Conservation (phyloP, 305 asterid species). For the Fraxinus greggii region DNA sequence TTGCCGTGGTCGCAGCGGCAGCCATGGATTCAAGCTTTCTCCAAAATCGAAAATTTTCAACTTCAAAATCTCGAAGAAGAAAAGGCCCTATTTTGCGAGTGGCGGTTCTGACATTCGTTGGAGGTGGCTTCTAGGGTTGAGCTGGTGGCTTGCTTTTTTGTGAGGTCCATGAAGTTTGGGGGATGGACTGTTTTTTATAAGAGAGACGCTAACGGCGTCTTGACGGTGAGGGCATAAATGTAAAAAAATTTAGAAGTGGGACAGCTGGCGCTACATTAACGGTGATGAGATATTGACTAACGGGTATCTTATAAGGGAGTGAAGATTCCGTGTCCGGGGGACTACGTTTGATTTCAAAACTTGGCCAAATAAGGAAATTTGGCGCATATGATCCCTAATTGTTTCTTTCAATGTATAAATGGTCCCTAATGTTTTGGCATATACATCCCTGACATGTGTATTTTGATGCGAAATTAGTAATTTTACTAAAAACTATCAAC, state of each 20-base stretch:
- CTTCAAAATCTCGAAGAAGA: neutral
- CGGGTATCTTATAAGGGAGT: neutral
- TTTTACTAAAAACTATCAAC: neutral
- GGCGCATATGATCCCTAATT: neutral
- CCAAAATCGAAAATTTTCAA: neutral
- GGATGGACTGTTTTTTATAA: neutral
- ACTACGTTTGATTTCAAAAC: neutral
- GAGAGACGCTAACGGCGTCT: neutral
- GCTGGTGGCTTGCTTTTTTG: slow-evolving; percentile 15
- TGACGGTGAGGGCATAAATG: neutral
- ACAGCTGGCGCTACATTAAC: neutral
- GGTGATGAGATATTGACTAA: neutral
- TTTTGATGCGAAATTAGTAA: neutral
- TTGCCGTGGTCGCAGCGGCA: slow-evolving; percentile 16
- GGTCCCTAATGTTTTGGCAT: neutral
- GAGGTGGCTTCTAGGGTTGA: neutral
- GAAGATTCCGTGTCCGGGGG: neutral
- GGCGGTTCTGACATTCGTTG: neutral
- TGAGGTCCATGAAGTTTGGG: slow-evolving; percentile 7
- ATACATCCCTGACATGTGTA: neutral
- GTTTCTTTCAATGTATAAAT: neutral
- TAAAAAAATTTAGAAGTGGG: neutral
- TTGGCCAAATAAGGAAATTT: neutral
- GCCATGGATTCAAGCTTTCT: slow-evolving; percentile 18
- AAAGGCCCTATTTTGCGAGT: neutral